phyloP scores from a whole-genome alignment of 345 rosid species.

The Turnera subulata region DNA sequence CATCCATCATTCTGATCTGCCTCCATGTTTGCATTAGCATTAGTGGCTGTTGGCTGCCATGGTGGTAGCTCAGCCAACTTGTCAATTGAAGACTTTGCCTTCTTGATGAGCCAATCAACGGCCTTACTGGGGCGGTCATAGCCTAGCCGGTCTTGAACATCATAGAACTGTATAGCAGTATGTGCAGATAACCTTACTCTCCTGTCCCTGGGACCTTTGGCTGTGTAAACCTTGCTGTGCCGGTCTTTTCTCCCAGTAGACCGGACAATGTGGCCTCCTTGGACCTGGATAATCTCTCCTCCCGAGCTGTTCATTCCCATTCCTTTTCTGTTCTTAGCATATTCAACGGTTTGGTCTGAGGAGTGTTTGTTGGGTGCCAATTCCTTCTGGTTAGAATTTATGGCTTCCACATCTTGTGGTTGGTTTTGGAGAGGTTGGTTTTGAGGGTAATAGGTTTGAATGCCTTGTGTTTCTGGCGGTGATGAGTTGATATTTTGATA shows the following conservation, averaged over 20 bases:
- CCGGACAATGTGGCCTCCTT: conserved; percentile 78
- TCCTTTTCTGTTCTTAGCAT: conserved; percentile 20
- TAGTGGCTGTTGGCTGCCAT: conserved; percentile 18
- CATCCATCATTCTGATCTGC: conserved; percentile 17
- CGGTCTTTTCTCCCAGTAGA: conserved; percentile 74
- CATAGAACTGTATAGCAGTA: conserved; percentile 85
- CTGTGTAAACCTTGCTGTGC: conserved; percentile 77
- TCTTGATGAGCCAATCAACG: conserved; percentile 83
- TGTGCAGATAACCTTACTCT: conserved; percentile 78
- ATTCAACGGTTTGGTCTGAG: conserved; percentile 8
- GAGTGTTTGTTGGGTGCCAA: not conserved
- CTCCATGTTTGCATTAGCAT: conserved; percentile 9
- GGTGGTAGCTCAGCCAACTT: conserved; percentile 57
- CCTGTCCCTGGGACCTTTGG: conserved; percentile 78
- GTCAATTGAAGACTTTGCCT: conserved; percentile 72
- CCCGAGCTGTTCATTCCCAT: conserved; percentile 46
- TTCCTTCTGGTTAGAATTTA: conserved; percentile 10
- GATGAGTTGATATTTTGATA: conserved; percentile 7
- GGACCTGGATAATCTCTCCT: conserved; percentile 70
- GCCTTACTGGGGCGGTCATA: conserved; percentile 88
- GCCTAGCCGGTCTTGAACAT: conserved; percentile 83
- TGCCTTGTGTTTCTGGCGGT: conserved; percentile 11
- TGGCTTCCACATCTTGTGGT: conserved; percentile 23
- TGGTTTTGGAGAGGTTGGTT: conserved; percentile 28
- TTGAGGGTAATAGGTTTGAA: conserved; percentile 2